Evolutionary conservation across 768 basidiomycete genomes (phyloP).

Genomic region (Pulveroboletus sp.): DNA sequence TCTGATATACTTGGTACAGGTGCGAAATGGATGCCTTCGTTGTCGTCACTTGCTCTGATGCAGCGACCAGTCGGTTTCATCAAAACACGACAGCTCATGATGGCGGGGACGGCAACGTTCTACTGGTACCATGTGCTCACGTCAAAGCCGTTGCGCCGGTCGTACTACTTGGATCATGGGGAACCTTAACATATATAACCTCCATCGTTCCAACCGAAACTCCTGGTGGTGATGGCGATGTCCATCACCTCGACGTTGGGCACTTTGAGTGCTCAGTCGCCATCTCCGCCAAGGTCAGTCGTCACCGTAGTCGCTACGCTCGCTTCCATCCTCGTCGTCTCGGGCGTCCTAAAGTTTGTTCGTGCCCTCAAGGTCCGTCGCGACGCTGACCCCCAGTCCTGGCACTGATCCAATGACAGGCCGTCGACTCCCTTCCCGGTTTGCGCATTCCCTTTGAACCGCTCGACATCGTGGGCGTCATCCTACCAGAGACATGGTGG

Average conservation of each 20-base stretch:
- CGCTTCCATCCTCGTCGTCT: constrained; percentile 4
- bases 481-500: constrained; percentile 18
- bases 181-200: no score
- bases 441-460: constrained; percentile 20
- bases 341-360: constrained; percentile 12
- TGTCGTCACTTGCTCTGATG: constrained; percentile 27
- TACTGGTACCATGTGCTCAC: no score
- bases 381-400: no score
- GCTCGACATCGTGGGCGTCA: constrained; percentile 2
- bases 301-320: not conserved
- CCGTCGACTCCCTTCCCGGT: constrained; percentile 16
- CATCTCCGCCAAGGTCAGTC: not conserved
- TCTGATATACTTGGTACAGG: constrained; percentile 27
- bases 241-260: no score
- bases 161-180: no score
- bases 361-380: constrained; percentile 14
- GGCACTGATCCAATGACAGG: constrained; percentile 1
- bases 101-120: no score
- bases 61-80: no score
- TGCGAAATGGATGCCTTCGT: constrained; percentile 35
- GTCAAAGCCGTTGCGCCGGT: no score
- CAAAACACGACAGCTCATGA: no score
- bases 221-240: not conserved
- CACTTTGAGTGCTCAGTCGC: not conserved
- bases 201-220: not conserved